These are phyloP conservation scores for Ogataea parapolymorpha DNA, from an alignment of 805 yeast species.

Conservation along the genomic window DNA sequence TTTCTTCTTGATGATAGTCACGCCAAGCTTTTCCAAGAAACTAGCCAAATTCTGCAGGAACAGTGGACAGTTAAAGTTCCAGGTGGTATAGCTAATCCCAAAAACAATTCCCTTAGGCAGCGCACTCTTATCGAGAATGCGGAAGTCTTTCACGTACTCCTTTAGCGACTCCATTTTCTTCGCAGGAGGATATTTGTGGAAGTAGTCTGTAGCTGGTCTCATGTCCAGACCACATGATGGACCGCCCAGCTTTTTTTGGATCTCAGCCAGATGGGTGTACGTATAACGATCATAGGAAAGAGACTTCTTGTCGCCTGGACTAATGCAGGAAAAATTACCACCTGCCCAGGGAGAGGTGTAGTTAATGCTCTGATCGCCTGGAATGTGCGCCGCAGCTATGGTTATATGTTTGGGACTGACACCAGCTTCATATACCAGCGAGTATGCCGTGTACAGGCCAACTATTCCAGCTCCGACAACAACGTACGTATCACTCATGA, in stretches of 20 bases:
- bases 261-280: constrained; percentile 42
- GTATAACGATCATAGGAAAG: constrained; percentile 54
- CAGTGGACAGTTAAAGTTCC: constrained; percentile 71
- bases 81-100: constrained; percentile 57
- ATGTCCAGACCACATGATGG: constrained; percentile 48
- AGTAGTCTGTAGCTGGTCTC: constrained; percentile 51
- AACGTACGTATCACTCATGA: constrained; percentile 16
- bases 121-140: constrained; percentile 34
- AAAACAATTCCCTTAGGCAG: constrained; percentile 51
- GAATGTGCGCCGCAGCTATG: constrained; percentile 61
- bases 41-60: constrained; percentile 47
- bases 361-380: constrained; percentile 72
- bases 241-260: constrained; percentile 47
- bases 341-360: constrained; percentile 85
- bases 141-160: constrained; percentile 48
- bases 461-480: constrained; percentile 59
- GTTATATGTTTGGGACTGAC: constrained; percentile 43
- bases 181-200: constrained; percentile 47
- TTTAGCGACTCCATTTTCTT: constrained; percentile 46
- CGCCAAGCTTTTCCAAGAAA: constrained; percentile 47
- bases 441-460: constrained; percentile 60
- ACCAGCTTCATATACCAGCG: constrained; percentile 38
- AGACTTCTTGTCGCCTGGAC: constrained; percentile 51
- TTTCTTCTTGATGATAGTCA: constrained; percentile 44
- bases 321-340: constrained; percentile 57